Evolutionary conservation across 441 rosid genomes (phyloP).

Genomic region (Oxalis stricta): DNA sequence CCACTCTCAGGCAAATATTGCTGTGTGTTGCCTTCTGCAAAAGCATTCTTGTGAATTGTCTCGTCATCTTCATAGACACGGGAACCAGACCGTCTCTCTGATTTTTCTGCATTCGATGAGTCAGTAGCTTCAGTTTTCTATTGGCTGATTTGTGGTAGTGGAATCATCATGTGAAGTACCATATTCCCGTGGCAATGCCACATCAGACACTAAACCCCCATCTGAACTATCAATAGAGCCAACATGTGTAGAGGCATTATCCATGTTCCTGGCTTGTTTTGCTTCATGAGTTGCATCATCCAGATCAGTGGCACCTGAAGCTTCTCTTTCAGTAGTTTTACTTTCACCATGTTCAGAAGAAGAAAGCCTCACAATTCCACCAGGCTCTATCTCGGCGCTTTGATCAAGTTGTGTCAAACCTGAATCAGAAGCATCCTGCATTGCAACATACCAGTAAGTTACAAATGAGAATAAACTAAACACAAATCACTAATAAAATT

Average conservation of each 20-base stretch:
- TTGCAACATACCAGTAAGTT: constrained; percentile 91
- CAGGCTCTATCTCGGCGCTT: constrained; percentile 18
- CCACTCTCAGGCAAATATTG: constrained; percentile 22
- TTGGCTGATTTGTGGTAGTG: constrained; percentile 16
- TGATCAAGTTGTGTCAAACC: constrained; percentile 28
- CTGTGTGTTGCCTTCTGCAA: constrained; percentile 23
- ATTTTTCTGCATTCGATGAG: constrained; percentile 16
- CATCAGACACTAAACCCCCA: constrained; percentile 14
- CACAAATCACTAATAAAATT: constrained; percentile 21
- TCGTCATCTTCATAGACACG: constrained; percentile 12
- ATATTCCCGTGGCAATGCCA: constrained; percentile 14
- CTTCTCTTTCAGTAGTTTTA: constrained; percentile 19
- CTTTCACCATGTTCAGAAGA: constrained; percentile 9
- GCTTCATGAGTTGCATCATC: constrained; percentile 22
- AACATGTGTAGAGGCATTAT: constrained; percentile 15
- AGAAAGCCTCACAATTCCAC: constrained; percentile 12
- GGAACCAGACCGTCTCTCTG: constrained; percentile 14
- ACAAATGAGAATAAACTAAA: constrained; percentile 69
- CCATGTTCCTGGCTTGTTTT: constrained; percentile 17
- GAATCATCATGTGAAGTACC: constrained; percentile 14
- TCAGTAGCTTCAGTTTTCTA: constrained; percentile 15
- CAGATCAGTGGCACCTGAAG: constrained; percentile 10
- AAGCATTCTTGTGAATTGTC: constrained; percentile 13
- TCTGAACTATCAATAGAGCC: constrained; percentile 15
- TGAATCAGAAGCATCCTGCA: constrained; percentile 79